Evolutionary conservation across 1,139 yeast species (phyloP), one percentile per base, ranked within the genome.

Genomic region (Blastobotrys arbuscula): DNA sequence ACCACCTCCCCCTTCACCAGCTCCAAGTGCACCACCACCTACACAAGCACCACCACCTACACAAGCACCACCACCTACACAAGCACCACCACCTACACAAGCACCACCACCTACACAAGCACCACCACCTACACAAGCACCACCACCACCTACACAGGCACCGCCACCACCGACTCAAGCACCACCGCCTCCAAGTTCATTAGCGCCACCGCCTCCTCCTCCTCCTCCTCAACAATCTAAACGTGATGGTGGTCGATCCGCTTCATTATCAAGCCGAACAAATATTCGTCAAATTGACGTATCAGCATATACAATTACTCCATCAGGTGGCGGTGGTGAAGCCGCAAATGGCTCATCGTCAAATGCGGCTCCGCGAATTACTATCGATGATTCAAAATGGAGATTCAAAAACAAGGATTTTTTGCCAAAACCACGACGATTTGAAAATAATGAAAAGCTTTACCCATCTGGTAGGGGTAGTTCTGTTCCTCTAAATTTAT

Each of bases 381-480:
- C 51, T 6, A 85, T 89, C 51, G 90, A 87, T 56, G 96, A 88
- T 62, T 69, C 79, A 18, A 72, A 94, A 56, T 92, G 83, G 71
- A 79, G 75, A 59, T 92, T 90, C 71, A 66, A 70, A 13, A 85
- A 86, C 64, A 75, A 79, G 24, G 69, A 70, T 45, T 83, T 87
- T 21, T 72, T 92, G 47, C 97, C 98, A 0, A 79, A 79, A 58
- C 97, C 97, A 15, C 74, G 97, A 58, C 74, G 78, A 50, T 86
- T 84, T 59, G 82, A 79, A 48, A 84, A 80, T 12, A 76, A 74
- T 48, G 76, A 76, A 50, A 89, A 90, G 64, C 71, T 88, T 57
- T 92, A 92, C 67, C 97, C 97, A 13, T 87, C 96, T 70, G 97
- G 98, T 7, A 78, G 97, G 62, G 98, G 98, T 2, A 81, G 90